phyloP scores from a whole-genome alignment of 192 early-diverging fungal genomes.

The Cetraspora pellucida region DNA sequence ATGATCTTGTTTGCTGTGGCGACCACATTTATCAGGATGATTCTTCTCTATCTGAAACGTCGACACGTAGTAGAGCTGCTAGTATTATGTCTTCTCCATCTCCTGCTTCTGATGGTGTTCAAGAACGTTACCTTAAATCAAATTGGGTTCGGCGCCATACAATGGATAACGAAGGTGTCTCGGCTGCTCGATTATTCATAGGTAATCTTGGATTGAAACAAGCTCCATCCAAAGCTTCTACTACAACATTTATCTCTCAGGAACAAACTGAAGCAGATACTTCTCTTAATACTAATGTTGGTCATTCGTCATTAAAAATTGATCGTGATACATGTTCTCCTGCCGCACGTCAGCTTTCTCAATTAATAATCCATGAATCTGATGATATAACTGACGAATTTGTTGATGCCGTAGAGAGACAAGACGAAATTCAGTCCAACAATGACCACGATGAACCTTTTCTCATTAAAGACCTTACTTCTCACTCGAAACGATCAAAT shows the following conservation, averaged over 20 bases:
- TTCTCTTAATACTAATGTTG: neutral
- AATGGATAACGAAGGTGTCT: conserved; percentile 4
- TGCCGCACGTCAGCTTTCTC: neutral
- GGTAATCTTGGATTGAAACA: conserved; percentile 18
- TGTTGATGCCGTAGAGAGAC: conserved; percentile 33
- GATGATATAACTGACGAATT: conserved; percentile 27
- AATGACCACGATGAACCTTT: neutral
- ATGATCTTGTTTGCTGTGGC: conserved; percentile 7
- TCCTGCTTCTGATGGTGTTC: neutral
- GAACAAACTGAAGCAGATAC: conserved; percentile 1
- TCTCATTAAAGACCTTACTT: neutral
- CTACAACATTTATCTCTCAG: conserved; percentile 14
- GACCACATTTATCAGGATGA: neutral
- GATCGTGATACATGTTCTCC: neutral
- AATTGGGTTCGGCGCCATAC: conserved; percentile 3
- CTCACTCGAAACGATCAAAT: neutral
- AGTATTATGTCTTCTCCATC: neutral
- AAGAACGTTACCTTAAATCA: neutral
- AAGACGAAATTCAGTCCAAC: neutral
- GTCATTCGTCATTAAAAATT: neutral
- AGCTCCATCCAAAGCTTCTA: conserved; percentile 16
- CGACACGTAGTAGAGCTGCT: neutral
- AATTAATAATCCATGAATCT: conserved; percentile 26
- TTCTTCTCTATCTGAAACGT: neutral
- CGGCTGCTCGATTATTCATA: conserved; percentile 22